These are phyloP conservation scores for Isatis lusitanica DNA, from an alignment of 441 rosid genomes.

Conservation along the genomic window DNA sequence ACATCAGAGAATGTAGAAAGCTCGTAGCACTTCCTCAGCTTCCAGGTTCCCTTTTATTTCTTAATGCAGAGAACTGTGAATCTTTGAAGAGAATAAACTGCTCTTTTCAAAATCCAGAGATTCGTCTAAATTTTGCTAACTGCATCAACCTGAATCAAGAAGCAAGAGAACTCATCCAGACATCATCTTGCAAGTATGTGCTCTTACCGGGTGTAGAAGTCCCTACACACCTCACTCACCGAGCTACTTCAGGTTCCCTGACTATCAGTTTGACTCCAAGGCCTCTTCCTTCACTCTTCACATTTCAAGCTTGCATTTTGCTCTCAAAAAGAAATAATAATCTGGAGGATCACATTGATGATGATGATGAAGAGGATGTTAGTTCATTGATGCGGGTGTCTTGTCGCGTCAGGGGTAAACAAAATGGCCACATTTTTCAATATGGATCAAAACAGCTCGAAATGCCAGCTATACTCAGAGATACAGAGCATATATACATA, in stretches of 20 bases:
- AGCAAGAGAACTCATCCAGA: neutral
- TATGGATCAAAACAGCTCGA: neutral
- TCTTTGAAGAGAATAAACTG: neutral
- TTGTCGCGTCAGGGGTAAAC: neutral
- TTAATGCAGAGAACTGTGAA: neutral
- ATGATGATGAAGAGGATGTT: neutral
- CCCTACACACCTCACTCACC: conserved; percentile 5
- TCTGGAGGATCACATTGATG: neutral
- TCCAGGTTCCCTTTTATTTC: neutral
- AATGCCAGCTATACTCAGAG: neutral
- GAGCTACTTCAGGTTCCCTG: neutral
- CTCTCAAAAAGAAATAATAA: neutral
- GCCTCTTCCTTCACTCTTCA: neutral
- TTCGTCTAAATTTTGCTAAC: neutral
- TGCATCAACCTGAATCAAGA: neutral
- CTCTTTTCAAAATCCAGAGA: neutral
- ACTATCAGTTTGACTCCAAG: neutral
- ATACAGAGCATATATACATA: neutral
- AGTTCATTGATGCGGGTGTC: neutral
- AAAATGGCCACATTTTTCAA: neutral
- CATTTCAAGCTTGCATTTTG: conserved; percentile 10
- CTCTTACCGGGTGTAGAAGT: conserved; percentile 8
- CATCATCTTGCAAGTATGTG: neutral
- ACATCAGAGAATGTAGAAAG: neutral
- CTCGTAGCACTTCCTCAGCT: conserved; percentile 16